Evolutionary conservation across 2,329 filamentous ascomycete species (phyloP).

Genomic region (Botrytis paeoniae): DNA sequence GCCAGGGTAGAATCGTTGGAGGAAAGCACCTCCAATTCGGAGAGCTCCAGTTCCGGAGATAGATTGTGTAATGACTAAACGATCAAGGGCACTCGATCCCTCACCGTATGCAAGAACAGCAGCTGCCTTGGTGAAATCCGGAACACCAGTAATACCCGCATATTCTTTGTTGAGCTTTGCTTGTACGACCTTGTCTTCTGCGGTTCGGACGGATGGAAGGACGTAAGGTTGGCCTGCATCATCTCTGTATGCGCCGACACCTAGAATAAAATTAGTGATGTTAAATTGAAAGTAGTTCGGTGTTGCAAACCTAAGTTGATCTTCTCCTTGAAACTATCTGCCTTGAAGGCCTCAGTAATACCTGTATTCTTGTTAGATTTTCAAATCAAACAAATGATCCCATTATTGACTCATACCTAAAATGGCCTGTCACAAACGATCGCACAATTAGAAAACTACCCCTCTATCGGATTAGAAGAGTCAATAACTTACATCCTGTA

Average conservation of each 20-base stretch:
- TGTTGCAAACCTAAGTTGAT: slow-evolving; percentile 82
- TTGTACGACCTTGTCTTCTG: slow-evolving; percentile 81
- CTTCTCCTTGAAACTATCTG: slow-evolving; percentile 88
- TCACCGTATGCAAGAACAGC: slow-evolving; percentile 86
- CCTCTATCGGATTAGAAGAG: slow-evolving; percentile 30
- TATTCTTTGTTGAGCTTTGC: slow-evolving; percentile 92
- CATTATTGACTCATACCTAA: slow-evolving; percentile 55
- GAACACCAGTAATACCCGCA: slow-evolving; percentile 93
- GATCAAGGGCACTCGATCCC: slow-evolving; percentile 71
- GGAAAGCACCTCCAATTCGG: slow-evolving; percentile 90
- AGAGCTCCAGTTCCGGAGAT: slow-evolving; percentile 97
- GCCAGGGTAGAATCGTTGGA: slow-evolving; percentile 85
- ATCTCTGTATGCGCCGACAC: slow-evolving; percentile 97
- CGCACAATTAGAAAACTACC: slow-evolving; percentile 36
- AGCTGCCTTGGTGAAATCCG: slow-evolving; percentile 89
- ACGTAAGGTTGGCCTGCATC: slow-evolving; percentile 98
- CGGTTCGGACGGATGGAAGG: slow-evolving; percentile 84
- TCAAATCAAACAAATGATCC: slow-evolving; percentile 22
- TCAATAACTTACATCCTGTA: slow-evolving; percentile 39
- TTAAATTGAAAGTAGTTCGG: slow-evolving; percentile 12
- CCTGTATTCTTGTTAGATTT: slow-evolving; percentile 47
- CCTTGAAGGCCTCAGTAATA: slow-evolving; percentile 99
- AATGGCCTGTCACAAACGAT: slow-evolving; percentile 58
- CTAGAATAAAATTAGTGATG: slow-evolving; percentile 43
- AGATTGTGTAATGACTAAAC: slow-evolving; percentile 91